These are phyloP conservation scores for Gentiana macrophylla DNA, from an alignment of 257 asterid species.

Conservation along the genomic window DNA sequence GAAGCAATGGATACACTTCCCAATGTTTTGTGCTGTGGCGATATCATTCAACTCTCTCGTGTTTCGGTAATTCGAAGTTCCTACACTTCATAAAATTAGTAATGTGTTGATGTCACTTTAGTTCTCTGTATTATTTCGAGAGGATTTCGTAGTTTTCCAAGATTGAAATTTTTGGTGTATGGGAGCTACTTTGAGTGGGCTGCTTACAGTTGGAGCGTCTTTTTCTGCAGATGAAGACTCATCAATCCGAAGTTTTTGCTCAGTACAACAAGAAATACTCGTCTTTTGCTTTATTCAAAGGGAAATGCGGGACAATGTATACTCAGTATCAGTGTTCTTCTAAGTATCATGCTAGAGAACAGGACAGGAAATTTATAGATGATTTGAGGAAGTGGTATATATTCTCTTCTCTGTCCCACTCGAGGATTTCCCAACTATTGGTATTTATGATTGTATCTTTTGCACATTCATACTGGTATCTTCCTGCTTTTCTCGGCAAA, in stretches of 20 bases:
- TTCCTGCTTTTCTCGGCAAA: no score
- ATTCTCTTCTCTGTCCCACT: not conserved
- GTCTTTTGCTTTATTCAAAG: conserved; percentile 60
- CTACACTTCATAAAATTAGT: not conserved
- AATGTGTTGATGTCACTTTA: not conserved
- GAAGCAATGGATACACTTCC: conserved; percentile 61
- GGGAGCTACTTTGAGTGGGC: not conserved
- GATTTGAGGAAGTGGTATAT: conserved; percentile 43
- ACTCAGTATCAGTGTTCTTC: conserved; percentile 58
- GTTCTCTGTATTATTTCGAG: not conserved
- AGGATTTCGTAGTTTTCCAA: no score
- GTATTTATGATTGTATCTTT: not conserved
- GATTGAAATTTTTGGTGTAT: no score
- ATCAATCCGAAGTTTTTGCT: conserved; percentile 44
- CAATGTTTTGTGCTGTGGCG: conserved; percentile 44
- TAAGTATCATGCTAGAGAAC: conserved; percentile 36
- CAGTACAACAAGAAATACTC: conserved; percentile 56
- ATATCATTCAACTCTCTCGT: conserved; percentile 42
- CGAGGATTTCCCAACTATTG: not conserved
- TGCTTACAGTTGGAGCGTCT: not conserved
- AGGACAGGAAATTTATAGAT: conserved; percentile 34
- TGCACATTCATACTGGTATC: no score
- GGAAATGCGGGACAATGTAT: conserved; percentile 25
- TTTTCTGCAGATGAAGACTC: conserved; percentile 40
- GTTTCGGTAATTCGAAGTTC: conserved; percentile 38